Percentiles rank a stretch among this genome's conserved stretches.
Evolutionary conservation across 345 rosid species (phyloP).

Genomic region (Gossypioides kirkii): DNA sequence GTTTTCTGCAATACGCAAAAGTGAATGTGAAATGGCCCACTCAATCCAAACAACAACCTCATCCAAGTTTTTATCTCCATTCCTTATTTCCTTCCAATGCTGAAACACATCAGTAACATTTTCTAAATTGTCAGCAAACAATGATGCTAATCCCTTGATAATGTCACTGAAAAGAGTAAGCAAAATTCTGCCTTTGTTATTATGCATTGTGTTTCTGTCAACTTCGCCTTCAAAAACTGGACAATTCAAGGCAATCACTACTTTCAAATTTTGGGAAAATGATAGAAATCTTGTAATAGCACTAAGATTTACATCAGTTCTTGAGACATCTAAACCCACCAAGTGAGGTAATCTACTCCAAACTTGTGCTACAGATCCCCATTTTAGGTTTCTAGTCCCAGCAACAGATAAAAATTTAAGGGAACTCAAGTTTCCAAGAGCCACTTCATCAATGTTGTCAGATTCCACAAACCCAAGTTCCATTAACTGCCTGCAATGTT

Average conservation of each 20-base stretch:
- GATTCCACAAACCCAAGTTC: conserved; percentile 76
- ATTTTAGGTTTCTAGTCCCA: conserved; percentile 68
- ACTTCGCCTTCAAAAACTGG: conserved; percentile 53
- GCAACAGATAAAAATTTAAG: conserved; percentile 69
- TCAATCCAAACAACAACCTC: conserved; percentile 74
- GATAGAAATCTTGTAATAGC: conserved; percentile 54
- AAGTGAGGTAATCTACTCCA: conserved; percentile 71
- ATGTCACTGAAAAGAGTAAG: conserved; percentile 49
- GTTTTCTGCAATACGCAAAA: conserved; percentile 65
- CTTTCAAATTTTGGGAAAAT: conserved; percentile 58
- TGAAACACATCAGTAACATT: conserved; percentile 44
- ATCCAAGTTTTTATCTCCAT: conserved; percentile 37
- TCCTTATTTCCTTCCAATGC: conserved; percentile 47
- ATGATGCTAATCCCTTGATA: conserved; percentile 52
- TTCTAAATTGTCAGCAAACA: conserved; percentile 44
- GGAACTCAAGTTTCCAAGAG: conserved; percentile 54
- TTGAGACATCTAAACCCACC: conserved; percentile 64
- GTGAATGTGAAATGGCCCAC: conserved; percentile 69
- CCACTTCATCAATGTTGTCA: conserved; percentile 56
- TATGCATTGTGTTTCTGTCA: conserved; percentile 29
- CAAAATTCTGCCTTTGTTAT: conserved; percentile 54
- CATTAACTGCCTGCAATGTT: conserved; percentile 47
- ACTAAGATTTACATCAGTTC: conserved; percentile 59
- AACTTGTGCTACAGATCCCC: conserved; percentile 50
- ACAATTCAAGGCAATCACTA: conserved; percentile 68